A percentile compares a stretch with the other conserved stretches of the same genome.
Conservation (phyloP, 805 yeast genomes). For the Zygosaccharomyces lentus region DNA sequence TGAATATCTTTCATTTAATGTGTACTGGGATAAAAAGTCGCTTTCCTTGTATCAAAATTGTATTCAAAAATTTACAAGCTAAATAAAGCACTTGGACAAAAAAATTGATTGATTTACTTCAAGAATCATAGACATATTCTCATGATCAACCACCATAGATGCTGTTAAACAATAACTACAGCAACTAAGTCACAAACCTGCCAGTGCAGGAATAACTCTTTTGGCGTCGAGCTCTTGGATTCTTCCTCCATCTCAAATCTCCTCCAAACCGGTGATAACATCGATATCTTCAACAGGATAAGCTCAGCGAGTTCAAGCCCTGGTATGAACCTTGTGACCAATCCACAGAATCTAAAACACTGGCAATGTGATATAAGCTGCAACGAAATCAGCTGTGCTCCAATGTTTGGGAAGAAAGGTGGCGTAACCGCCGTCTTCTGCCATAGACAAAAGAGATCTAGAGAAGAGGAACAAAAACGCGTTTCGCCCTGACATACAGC, state of each 20-base stretch:
- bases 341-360: slow-evolving; percentile 44
- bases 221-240: slow-evolving; percentile 33
- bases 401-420: slow-evolving; percentile 51
- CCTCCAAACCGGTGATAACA: slow-evolving; percentile 54
- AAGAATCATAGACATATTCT: no score
- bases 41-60: no score
- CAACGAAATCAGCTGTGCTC: slow-evolving; percentile 55
- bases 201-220: slow-evolving; percentile 21
- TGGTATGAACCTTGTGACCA: slow-evolving; percentile 53
- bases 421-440: slow-evolving; percentile 59
- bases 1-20: no score
- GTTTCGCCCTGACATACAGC: slow-evolving; percentile 50
- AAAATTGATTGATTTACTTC: no score
- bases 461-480: slow-evolving; percentile 54
- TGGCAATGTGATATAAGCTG: slow-evolving; percentile 62
- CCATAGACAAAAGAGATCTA: slow-evolving; percentile 42
- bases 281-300: slow-evolving; percentile 57
- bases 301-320: slow-evolving; percentile 39
- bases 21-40: no score
- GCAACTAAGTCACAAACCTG: slow-evolving; percentile 6
- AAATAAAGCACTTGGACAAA: no score
- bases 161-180: no score
- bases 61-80: no score
- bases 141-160: no score
- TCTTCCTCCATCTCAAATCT: slow-evolving; percentile 54